Evolutionary conservation across 306 rosid species (phyloP), one percentile per base, ranked within the genome.

Genomic region (Rubus parviflorus): DNA sequence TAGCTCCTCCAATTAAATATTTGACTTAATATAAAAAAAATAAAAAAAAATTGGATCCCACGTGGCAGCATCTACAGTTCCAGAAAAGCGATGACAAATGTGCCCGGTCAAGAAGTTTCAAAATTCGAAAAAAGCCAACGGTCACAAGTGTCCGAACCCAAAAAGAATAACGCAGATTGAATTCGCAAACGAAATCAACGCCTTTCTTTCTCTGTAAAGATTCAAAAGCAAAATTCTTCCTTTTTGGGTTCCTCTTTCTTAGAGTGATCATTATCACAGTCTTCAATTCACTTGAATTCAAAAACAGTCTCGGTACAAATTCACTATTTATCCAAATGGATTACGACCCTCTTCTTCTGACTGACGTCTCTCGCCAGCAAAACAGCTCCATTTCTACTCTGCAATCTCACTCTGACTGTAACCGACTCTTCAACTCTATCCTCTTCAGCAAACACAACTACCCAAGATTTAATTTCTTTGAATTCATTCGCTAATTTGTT

Each of bases 341-440:
- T 74, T 78, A 68, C 73, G 91, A 90, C 80, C 92, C 92, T 78
- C 92, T 87, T 85, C 96, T 88, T 66, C 86, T 90, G 46, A 84
- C 87, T 0, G 89, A 88, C 82, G 87, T 79, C 73, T 85, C 89
- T 78, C 72, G 70, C 38, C 92, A 66, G 73, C 83, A 65, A 66
- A 57, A 82, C 52, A 52, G 61, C 54, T 76, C 84, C 68, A 1
- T 23, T 12, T 17, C 65, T 15, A 13, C 57, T 30, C 49, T 81
- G 52, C 25, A 70, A 4, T 66, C 71, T 70, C 42, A 30, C 23
- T 79, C 82, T 51, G 75, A 63, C 56, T 58, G 91, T 87, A 80
- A 85, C 83, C 52, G 65, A 6, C 61, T 15, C 56, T n/a, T 15
- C 4, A 70, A 25, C 60, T 43, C 82, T 62, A 15, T 68, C 42